Base-by-base conservation (phyloP, 331 rosid genomes). In the Spiraea crenata region DNA sequence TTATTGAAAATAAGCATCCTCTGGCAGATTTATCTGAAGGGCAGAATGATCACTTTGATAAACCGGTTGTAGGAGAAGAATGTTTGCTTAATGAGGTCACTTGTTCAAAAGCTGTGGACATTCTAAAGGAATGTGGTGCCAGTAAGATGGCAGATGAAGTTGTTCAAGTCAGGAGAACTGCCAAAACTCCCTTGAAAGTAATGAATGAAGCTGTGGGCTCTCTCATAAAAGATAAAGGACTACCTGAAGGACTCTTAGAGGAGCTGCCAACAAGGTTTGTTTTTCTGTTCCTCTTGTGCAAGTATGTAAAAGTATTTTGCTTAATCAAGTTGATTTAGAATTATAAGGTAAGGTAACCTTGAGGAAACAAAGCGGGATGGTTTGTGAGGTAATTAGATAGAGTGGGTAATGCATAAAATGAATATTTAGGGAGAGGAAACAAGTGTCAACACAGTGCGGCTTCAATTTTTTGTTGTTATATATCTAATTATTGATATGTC, bases 201-300 rank as follows among this genome's bases (percentile, higher is more conserved):
- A 82, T 93, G 95, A 83, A 74, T 68, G 95, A 93, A 81, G 86
- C 86, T 5, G 76, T 89, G 42, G 80, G 78, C 0, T 77, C 82
- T 71, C 85, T 93, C 82, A 69, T 91, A 74, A 73, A 87, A 81
- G 80, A 82, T 66, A 80, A 83, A 38, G 87, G 86, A 75, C 82
- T 89, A 55, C 82, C 97, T 25, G 56, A 54, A 57, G 40, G 5
- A 76, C 90, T 93, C 47, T 82, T 87, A 44, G 93, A 86, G 88
- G 95, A 93, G 81, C 79, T 93, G 35, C 95, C 97, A 56, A 52
- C 91, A 67, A 91, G 99, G 93, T 93, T 74, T 75, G 77, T 70
- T 45, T 59, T 64, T 60, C 61, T 67, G n/a, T n/a, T 63, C n/a
- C 71, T 46, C n/a, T 25, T 12, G 4, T 56, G 63, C 45, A 31